Evolutionary conservation across 805 yeast genomes (phyloP).

Genomic region (Barnettozyma sucrosica): DNA sequence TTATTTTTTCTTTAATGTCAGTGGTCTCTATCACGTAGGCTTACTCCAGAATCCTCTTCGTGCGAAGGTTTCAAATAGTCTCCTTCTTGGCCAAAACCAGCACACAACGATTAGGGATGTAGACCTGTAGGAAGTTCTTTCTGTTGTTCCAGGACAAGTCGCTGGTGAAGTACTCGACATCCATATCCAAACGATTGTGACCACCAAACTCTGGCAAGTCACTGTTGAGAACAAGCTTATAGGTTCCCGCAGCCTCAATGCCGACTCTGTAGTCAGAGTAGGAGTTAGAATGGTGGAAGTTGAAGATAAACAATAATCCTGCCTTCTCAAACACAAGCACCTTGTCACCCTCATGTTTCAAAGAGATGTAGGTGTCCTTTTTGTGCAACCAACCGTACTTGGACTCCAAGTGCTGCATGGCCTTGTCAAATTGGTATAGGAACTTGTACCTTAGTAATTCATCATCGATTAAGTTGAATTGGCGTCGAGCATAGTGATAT

Average conservation of each 20-base stretch:
- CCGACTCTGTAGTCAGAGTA: conserved; percentile 87
- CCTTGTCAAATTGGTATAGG: conserved; percentile 76
- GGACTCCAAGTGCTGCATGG: conserved; percentile 73
- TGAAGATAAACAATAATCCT: conserved; percentile 78
- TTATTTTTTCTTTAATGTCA: not conserved
- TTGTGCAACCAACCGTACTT: conserved; percentile 64
- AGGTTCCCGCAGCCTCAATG: conserved; percentile 73
- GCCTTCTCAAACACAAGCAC: conserved; percentile 85
- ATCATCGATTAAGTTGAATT: conserved; percentile 82
- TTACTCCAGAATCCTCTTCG: not conserved
- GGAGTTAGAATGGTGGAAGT: conserved; percentile 82
- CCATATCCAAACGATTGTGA: conserved; percentile 61
- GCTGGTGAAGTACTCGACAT: conserved; percentile 58
- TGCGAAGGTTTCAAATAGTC: conserved; percentile 1
- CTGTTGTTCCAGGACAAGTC: conserved; percentile 79
- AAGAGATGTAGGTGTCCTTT: conserved; percentile 75
- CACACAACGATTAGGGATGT: conserved; percentile 73
- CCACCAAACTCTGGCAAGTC: conserved; percentile 78
- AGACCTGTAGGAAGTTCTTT: conserved; percentile 67
- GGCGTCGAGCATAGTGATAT: conserved; percentile 92
- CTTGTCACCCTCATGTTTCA: conserved; percentile 86
- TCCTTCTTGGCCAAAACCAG: conserved; percentile 44
- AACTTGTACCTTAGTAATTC: conserved; percentile 72
- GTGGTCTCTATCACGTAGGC: not conserved
- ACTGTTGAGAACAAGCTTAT: conserved; percentile 67